Percentiles rank a stretch among this genome's conserved stretches.
These are phyloP conservation scores for Ustilago loliicola DNA, from an alignment of 1,284 basidiomycete species.

Conservation along the genomic window DNA sequence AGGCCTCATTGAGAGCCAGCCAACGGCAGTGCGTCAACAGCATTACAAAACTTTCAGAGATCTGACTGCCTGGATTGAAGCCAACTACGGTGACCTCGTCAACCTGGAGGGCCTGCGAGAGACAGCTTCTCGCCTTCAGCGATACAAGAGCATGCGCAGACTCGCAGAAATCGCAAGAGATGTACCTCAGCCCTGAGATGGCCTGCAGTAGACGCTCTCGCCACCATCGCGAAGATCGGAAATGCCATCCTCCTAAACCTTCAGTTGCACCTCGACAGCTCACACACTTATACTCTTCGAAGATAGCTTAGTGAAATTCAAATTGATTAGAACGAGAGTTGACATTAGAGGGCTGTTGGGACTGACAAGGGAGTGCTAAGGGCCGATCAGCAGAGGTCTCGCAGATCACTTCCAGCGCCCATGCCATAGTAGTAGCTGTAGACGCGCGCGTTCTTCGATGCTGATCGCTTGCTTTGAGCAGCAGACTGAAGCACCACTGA, in stretches of 20 bases:
- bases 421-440: constrained; percentile 39
- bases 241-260: neutral
- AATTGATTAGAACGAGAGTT: neutral
- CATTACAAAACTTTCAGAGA: neutral
- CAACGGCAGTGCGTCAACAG: neutral
- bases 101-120: neutral
- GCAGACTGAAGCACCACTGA: neutral
- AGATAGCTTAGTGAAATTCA: neutral
- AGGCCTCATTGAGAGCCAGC: constrained; percentile 7
- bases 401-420: constrained; percentile 25
- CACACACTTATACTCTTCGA: neutral
- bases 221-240: too few relatives aligned
- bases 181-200: constrained; percentile 1
- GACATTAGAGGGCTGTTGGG: neutral
- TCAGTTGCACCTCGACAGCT: neutral
- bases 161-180: constrained; percentile 1
- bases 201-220: neutral
- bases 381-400: constrained; percentile 27
- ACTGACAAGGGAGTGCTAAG: neutral
- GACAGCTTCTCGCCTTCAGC: neutral
- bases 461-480: constrained; percentile 5
- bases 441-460: constrained; percentile 14
- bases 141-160: neutral
- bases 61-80: constrained; percentile 1
- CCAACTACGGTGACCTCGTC: neutral